Evolutionary conservation across 441 rosid species (phyloP), one percentile per base, ranked within the genome.

Genomic region (Syzygium malaccense): DNA sequence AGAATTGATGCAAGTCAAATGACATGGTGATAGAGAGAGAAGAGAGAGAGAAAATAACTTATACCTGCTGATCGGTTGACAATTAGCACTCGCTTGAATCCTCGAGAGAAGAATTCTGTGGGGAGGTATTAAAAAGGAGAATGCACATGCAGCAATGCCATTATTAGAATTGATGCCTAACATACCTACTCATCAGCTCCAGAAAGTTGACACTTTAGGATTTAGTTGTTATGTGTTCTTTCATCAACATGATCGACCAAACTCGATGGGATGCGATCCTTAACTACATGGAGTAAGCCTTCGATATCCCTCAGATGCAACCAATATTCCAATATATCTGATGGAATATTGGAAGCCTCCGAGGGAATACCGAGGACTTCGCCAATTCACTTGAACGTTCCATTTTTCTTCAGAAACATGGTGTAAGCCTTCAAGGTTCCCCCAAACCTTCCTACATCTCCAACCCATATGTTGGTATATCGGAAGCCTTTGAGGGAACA

Each of bases 281-380:
- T 71, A 37, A 71, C 30, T n/a, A 33, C 56, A 6, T 54, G 78
- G 91, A 86, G 89, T 66, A 25, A 66, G 56, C 80, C 83, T 85
- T 64, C 87, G 83, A 85, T 32, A 15, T 66, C 60, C 86, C 88
- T 55, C 86, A 6, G 19, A 15, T 85, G 45, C 55, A 10, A 33
- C 89, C 90, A 86, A 88, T 19, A 45, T 88, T 86, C 87, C 87
- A 23, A 85, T 9, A 62, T 25, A 28, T 30, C 66, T 41, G 13
- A 45, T 55, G 56, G 20, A 55, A 55, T 55, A 55, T 6, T 89
- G 92, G 91, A 91, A 89, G 92, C 89, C 90, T 89, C 75, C 55
- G 89, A 89, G 90, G 89, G 89, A 68, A 68, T 75, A 88, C 78
- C 85, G 88, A 75, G 86, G 53, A 85, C 85, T 87, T 86, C 87